Evolutionary conservation across 495 filamentous ascomycete species (phyloP).

Genomic region (Penicillium antarcticum): DNA sequence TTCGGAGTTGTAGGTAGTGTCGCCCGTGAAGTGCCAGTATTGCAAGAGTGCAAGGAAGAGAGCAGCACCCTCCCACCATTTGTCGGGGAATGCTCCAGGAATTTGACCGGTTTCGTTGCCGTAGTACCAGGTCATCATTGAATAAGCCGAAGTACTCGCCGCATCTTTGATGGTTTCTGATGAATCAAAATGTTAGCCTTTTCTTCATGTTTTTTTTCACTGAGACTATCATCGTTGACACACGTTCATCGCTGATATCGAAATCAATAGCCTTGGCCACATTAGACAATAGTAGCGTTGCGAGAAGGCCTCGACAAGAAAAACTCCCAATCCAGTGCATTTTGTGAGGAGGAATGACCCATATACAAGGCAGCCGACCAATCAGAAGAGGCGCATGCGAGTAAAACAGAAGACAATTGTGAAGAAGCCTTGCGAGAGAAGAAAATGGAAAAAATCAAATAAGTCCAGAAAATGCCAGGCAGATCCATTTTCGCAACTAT

Average conservation of each 20-base stretch:
- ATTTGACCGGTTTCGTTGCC: slow-evolving; percentile 61
- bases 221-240: too few species aligned
- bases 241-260: slow-evolving; percentile 20
- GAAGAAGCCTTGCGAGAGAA: too few species aligned
- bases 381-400: not conserved
- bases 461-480: not conserved
- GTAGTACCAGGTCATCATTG: slow-evolving; percentile 68
- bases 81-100: slow-evolving; percentile 53
- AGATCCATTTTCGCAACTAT: not conserved
- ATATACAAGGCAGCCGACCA: not conserved
- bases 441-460: too few species aligned
- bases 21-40: slow-evolving; percentile 57
- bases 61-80: slow-evolving; percentile 80
- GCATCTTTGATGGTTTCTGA: slow-evolving; percentile 65
- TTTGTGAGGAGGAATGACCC: not conserved
- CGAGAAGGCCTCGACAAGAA: not conserved
- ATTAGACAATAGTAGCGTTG: not conserved
- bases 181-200: not conserved
- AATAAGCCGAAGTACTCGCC: slow-evolving; percentile 55
- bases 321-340: slow-evolving; percentile 8
- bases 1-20: slow-evolving; percentile 49
- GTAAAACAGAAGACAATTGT: not conserved
- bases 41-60: slow-evolving; percentile 49
- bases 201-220: not conserved
- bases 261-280: slow-evolving; percentile 12